phyloP scores from a whole-genome alignment of 1,284 basidiomycete genomes.

The Apiotrichum sp. region DNA sequence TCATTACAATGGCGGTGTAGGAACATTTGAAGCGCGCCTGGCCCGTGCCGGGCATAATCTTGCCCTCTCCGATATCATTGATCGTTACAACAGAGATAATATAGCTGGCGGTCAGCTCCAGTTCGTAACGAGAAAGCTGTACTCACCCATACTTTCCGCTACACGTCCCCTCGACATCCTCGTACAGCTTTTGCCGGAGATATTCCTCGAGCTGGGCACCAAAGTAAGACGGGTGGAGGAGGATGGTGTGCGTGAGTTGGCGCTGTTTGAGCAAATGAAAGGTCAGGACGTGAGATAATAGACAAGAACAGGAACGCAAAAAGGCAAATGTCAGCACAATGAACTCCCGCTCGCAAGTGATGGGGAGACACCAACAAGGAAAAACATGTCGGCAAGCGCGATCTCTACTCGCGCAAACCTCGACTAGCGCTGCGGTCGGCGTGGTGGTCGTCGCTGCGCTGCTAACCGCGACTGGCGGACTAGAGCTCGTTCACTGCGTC shows the following conservation, averaged over 20 bases:
- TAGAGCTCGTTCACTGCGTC: too few relatives aligned
- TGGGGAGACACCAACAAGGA: constrained; percentile 39
- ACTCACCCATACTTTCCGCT: constrained; percentile 76
- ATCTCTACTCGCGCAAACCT: too few relatives aligned
- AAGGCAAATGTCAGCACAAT: constrained; percentile 22
- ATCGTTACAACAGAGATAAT: constrained; percentile 94
- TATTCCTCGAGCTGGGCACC: constrained; percentile 91
- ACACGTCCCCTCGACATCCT: constrained; percentile 96
- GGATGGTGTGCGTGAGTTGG: constrained; percentile 89
- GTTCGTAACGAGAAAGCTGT: not conserved
- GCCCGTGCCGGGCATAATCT: constrained; percentile 84
- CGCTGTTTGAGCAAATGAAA: constrained; percentile 56
- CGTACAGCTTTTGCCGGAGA: constrained; percentile 85
- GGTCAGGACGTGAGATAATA: not conserved
- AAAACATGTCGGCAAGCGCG: constrained; percentile 46
- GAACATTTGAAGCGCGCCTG: constrained; percentile 88
- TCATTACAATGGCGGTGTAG: constrained; percentile 91
- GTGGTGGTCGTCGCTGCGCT: too few relatives aligned
- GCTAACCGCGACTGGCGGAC: too few relatives aligned
- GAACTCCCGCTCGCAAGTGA: not conserved
- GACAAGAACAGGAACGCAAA: constrained; percentile 3
- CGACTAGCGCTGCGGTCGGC: too few relatives aligned
- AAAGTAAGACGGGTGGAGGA: constrained; percentile 96
- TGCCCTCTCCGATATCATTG: constrained; percentile 80
- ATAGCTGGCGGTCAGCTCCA: constrained; percentile 52